These are phyloP conservation scores for Nymphaea colorata DNA, from an alignment of 164 flowering plant species.

Conservation along the genomic window DNA sequence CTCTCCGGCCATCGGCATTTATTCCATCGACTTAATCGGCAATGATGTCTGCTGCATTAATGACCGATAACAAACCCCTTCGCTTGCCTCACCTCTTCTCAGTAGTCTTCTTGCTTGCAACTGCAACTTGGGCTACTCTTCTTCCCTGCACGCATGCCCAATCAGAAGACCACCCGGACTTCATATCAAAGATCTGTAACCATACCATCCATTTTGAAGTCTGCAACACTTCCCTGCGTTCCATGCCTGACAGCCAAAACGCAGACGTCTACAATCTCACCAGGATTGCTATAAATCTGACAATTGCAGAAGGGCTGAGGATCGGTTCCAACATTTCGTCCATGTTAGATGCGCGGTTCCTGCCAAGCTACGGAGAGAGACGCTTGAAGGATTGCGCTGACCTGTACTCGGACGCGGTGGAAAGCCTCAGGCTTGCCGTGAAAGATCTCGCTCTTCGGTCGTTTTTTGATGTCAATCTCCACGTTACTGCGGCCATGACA, in stretches of 20 bases:
- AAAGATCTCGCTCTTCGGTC: constrained; percentile 4
- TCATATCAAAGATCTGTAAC: constrained; percentile 9
- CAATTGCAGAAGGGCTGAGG: constrained; percentile 4
- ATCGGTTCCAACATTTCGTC: constrained; percentile 1
- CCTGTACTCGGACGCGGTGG: constrained; percentile 14
- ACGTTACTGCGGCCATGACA: constrained; percentile 17
- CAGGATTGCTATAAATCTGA: constrained; percentile 11
- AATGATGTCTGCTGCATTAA: no score
- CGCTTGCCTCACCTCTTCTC: no score
- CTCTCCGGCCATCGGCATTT: no score
- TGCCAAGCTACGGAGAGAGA: neutral
- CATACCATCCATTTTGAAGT: constrained; percentile 10
- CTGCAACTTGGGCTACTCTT: neutral
- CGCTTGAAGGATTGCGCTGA: constrained; percentile 11
- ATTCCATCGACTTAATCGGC: no score
- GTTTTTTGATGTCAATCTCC: constrained; percentile 4
- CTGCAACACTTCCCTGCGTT: constrained; percentile 15
- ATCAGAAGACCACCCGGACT: neutral
- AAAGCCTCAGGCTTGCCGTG: constrained; percentile 7
- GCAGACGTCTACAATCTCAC: constrained; percentile 15
- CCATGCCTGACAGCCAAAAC: constrained; percentile 14
- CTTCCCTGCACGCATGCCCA: neutral
- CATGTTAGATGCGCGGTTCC: neutral
- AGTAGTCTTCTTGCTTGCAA: no score
- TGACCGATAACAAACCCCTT: no score